Base-by-base conservation (phyloP, 257 asterid genomes). In the Galeopsis tetrahit region DNA sequence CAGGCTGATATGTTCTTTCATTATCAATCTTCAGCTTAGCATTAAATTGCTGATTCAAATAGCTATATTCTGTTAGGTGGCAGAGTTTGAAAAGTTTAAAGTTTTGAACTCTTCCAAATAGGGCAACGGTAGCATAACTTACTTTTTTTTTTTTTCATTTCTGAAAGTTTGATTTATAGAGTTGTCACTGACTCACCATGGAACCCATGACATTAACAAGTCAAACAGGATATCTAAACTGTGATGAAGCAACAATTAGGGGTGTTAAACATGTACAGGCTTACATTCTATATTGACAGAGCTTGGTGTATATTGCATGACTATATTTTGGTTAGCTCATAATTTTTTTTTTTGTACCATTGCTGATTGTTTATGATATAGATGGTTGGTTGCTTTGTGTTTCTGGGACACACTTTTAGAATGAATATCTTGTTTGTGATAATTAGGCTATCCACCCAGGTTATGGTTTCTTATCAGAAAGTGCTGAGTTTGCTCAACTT, bases 371-470 rank as follows among this genome's bases (percentile, higher is more conserved):
- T 76, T 57, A 48, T 75, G 34, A 42, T 55, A 9, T 75, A 51
- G 59, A 70, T 74, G 67, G n/a, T 74, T 56, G 31, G 15, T 78
- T 70, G 64, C 62, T 79, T 74, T 32, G 39, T 64, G 56, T 65
- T 78, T 38, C 53, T 49, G 64, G 78, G 60, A 63, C 71, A 46
- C 57, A 34, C 49, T 57, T 81, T 83, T 62, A 78, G 83, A 63
- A 70, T 77, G 80, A 75, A 66, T 76, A 35, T 79, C 73, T 82
- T 82, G 52, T 81, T 68, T 79, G 85, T 83, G 88, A 80, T 89
- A 60, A 81, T 75, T 84, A 91, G 99, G 98, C 97, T 71, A 87
- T 92, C 95, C 99, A 95, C 85, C 99, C 98, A 58, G 98, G 99
- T 73, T 92, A 95, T 77, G 99, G 99, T 70, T 95, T 95, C 88